Evolutionary conservation across 1,284 basidiomycete genomes (phyloP).

Genomic region (Ganoderma leucocontextum): DNA sequence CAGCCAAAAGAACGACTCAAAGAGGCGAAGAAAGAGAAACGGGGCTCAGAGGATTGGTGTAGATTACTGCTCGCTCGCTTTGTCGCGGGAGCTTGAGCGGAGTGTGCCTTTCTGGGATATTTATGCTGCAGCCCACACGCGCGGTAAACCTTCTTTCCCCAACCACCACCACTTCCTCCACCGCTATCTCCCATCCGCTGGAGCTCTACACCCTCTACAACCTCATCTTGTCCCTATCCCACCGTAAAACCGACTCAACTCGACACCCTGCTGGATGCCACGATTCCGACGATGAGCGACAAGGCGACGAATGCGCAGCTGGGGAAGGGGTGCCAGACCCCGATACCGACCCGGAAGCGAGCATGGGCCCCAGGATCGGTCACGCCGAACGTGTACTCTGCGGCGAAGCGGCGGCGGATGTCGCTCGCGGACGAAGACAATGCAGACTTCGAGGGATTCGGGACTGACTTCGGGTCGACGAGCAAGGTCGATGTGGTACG

Average conservation of each 20-base stretch:
- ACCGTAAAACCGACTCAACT: background rate
- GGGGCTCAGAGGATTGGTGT: background rate
- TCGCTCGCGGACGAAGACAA: slow-evolving; percentile 36
- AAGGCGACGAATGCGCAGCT: slow-evolving; percentile 20
- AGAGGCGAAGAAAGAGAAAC: background rate
- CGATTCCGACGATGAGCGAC: slow-evolving; percentile 19
- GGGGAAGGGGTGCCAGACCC: slow-evolving; percentile 25
- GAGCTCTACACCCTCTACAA: background rate
- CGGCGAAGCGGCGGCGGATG: slow-evolving; percentile 39
- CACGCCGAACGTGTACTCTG: slow-evolving; percentile 44
- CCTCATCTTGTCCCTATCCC: background rate
- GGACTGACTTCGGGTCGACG: slow-evolving; percentile 27
- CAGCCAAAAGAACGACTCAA: background rate
- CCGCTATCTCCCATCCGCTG: background rate
- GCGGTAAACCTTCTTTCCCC: slow-evolving; percentile 19
- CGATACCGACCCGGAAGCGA: slow-evolving; percentile 37
- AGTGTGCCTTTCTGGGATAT: slow-evolving; percentile 8
- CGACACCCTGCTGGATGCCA: background rate
- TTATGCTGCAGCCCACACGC: slow-evolving; percentile 23
- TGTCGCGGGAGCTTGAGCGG: slow-evolving; percentile 15
- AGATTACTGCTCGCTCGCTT: background rate
- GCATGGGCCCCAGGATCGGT: slow-evolving; percentile 41
- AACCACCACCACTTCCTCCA: slow-evolving; percentile 29
- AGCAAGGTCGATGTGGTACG: slow-evolving; percentile 33
- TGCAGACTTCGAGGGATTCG: slow-evolving; percentile 32